Conservation (phyloP, 2,329 filamentous ascomycete genomes). For the Sclerotinia spermophila region DNA sequence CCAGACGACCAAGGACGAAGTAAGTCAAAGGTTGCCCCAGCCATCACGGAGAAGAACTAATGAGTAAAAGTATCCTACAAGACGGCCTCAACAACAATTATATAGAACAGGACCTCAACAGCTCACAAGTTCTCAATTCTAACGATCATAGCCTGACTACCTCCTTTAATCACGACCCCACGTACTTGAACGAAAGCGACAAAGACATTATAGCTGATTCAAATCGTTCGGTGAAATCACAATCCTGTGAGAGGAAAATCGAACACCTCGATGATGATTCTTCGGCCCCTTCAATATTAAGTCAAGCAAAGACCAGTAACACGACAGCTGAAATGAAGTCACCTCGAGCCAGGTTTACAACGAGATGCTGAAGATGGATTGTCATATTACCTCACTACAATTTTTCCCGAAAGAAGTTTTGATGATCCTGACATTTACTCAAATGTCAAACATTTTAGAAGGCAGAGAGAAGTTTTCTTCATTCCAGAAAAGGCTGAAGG, state of each 20-base stretch:
- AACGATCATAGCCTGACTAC: neutral
- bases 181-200: neutral
- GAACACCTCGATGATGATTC: neutral
- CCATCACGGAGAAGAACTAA: neutral
- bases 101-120: neutral
- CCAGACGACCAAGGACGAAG: conserved; percentile 17
- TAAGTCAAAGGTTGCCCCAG: neutral
- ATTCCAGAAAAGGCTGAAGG: conserved; percentile 22
- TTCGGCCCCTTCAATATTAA: conserved; percentile 4
- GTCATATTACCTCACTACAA: conserved; percentile 20
- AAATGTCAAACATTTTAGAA: conserved; percentile 15
- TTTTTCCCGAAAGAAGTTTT: conserved; percentile 17
- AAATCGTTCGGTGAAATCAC: neutral
- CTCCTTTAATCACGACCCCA: neutral
- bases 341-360: conserved; percentile 16
- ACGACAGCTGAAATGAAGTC: conserved; percentile 7
- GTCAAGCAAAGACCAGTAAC: conserved; percentile 18
- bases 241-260: too few species aligned
- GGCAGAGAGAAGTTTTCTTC: conserved; percentile 21
- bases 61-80: neutral
- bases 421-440: conserved; percentile 17
- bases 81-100: neutral
- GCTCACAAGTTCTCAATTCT: neutral
- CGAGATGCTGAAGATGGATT: conserved; percentile 18
- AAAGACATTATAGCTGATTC: neutral